phyloP scores from a whole-genome alignment of 164 flowering plant species.

The Chimonanthus salicifolius region DNA sequence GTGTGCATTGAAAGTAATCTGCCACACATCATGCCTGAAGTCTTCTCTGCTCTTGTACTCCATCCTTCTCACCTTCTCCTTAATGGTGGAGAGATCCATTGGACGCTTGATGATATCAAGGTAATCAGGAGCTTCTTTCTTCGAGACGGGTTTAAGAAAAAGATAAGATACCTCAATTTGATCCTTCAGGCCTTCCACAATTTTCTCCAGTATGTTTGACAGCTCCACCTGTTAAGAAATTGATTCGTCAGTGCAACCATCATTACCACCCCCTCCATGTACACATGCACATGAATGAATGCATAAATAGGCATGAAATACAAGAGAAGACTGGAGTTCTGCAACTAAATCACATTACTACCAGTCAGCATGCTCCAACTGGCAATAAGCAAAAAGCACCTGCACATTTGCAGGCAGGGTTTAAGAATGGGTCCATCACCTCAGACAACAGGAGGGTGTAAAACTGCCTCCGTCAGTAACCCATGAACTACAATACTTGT shows the following conservation, averaged over 20 bases:
- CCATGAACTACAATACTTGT: too few relatives aligned
- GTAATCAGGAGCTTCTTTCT: slow-evolving; percentile 94
- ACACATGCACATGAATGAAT: neutral
- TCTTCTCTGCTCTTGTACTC: slow-evolving; percentile 67
- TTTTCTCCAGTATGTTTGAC: slow-evolving; percentile 65
- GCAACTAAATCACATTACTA: too few relatives aligned
- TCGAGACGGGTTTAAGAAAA: slow-evolving; percentile 78
- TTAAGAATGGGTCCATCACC: too few relatives aligned
- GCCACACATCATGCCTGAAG: slow-evolving; percentile 89
- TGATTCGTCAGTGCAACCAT: neutral
- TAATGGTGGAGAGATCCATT: slow-evolving; percentile 89
- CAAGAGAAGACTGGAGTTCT: too few relatives aligned
- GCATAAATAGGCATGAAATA: too few relatives aligned
- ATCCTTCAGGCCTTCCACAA: slow-evolving; percentile 61
- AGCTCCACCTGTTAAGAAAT: slow-evolving; percentile 63
- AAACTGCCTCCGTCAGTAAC: too few relatives aligned
- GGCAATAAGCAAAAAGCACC: too few relatives aligned
- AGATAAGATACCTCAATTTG: slow-evolving; percentile 56
- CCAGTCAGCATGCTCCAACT: too few relatives aligned
- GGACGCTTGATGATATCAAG: slow-evolving; percentile 51
- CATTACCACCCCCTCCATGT: neutral
- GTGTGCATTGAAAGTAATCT: slow-evolving; percentile 79
- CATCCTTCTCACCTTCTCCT: slow-evolving; percentile 73
- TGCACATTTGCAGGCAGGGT: too few relatives aligned
- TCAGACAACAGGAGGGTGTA: too few relatives aligned